These are phyloP conservation scores for Sungouiella blattae DNA, from an alignment of 805 yeast species.

Conservation along the genomic window DNA sequence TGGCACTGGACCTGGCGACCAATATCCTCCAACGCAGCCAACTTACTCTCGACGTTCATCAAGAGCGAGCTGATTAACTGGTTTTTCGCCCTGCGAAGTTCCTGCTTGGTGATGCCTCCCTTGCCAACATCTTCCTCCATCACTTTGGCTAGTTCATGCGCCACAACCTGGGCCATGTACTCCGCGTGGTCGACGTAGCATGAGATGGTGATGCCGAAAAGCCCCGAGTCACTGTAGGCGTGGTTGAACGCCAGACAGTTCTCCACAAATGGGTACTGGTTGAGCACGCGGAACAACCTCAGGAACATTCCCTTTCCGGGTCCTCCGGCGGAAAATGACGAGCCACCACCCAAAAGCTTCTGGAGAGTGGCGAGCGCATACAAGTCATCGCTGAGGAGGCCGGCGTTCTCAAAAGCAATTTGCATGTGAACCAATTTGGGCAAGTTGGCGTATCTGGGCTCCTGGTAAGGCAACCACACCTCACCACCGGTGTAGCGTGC, in stretches of 20 bases:
- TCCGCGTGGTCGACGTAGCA: slow-evolving; percentile 86
- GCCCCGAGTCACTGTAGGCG: slow-evolving; percentile 83
- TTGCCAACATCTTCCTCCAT: slow-evolving; percentile 32
- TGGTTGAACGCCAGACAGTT: slow-evolving; percentile 86
- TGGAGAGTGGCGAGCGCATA: slow-evolving; percentile 90
- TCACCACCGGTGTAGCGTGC: slow-evolving; percentile 56
- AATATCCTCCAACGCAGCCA: slow-evolving; percentile 92
- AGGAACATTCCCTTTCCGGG: slow-evolving; percentile 99
- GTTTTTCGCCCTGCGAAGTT: slow-evolving; percentile 86
- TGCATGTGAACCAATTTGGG: slow-evolving; percentile 84
- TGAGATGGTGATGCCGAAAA: slow-evolving; percentile 84
- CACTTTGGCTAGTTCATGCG: slow-evolving; percentile 37
- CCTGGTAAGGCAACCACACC: slow-evolving; percentile 33
- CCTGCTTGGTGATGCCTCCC: slow-evolving; percentile 63
- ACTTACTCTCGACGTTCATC: slow-evolving; percentile 89
- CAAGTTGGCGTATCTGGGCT: slow-evolving; percentile 39
- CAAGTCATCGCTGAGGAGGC: slow-evolving; percentile 79
- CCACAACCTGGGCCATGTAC: slow-evolving; percentile 75
- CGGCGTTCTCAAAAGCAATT: slow-evolving; percentile 83
- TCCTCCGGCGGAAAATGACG: slow-evolving; percentile 97
- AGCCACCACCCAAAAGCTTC: slow-evolving; percentile 92
- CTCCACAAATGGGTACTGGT: slow-evolving; percentile 88
- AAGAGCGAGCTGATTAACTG: slow-evolving; percentile 82
- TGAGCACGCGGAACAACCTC: slow-evolving; percentile 83
- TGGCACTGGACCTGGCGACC: slow-evolving; percentile 92